Evolutionary conservation across 371 early-diverging fungal genomes (phyloP).

Genomic region (Parasitella parasitica): DNA sequence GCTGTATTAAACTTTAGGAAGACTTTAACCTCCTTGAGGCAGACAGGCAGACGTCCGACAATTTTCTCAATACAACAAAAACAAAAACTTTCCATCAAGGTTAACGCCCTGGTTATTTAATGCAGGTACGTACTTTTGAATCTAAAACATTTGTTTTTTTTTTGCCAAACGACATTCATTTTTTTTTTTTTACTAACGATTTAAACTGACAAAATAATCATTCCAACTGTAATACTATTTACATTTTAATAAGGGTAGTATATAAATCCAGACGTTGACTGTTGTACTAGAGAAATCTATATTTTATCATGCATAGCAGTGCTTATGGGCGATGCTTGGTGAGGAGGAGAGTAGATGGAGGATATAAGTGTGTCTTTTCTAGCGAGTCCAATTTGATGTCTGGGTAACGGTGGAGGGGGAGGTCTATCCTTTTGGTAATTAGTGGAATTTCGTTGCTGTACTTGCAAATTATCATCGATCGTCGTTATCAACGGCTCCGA

Average conservation of each 20-base stretch:
- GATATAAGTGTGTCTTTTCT: neutral
- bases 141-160: too few relatives aligned
- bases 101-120: too few relatives aligned
- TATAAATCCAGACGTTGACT: neutral
- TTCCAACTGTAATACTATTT: neutral
- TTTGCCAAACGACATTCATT: too few relatives aligned
- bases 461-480: neutral
- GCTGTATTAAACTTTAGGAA: too few relatives aligned
- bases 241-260: neutral
- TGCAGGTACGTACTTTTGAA: too few relatives aligned
- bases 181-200: too few relatives aligned
- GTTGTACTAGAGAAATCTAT: neutral
- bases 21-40: too few relatives aligned
- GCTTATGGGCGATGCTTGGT: constrained; percentile 6
- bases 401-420: constrained; percentile 14
- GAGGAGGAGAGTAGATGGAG: constrained; percentile 13
- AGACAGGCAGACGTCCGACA: too few relatives aligned
- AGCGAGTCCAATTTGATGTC: neutral
- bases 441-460: neutral
- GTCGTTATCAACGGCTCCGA: constrained; percentile 1
- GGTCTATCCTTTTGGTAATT: neutral
- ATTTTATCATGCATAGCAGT: neutral
- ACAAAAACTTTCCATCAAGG: too few relatives aligned
- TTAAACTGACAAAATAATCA: too few relatives aligned
- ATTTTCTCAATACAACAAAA: too few relatives aligned